Base-by-base conservation (phyloP, 169 alveolate species). In the Theileria orientalis region DNA sequence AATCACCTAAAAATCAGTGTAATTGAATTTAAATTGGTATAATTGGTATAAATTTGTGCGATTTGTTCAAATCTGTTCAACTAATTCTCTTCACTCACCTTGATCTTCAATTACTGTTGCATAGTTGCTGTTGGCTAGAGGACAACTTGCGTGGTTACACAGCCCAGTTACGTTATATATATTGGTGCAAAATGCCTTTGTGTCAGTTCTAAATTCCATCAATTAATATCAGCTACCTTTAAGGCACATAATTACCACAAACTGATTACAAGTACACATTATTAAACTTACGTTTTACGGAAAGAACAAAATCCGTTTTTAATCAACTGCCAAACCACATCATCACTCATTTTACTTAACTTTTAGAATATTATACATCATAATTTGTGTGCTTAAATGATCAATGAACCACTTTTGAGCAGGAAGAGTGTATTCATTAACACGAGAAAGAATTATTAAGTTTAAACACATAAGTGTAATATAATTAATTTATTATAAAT, bases 131-230 rank as follows among this genome's bases (percentile, higher is more conserved):
- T 98, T 98, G 13, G 99, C 96, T 33, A 98, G 87, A 9, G 99
- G 99, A 76, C 99, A 98, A 0, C 99, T 94, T 51, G 91, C 92
- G 75, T 98, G 92, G 72, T 96, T 96, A 90, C 99, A 98, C 51
- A 97, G 86, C 19, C 99, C 99, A 13, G 99, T 97, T 41, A 97
- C 98, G 84, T 97, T 97, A 89, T 95, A 96, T 64, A 67, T 86
- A 54, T 90, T 90, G 49, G 85, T 74, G 61, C 94, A 90, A 57
- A 90, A 90, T 78, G 72, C 79, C 30, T 77, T 82, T 1, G 86
- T 75, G 46, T 79, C 86, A 37, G 91, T 72, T 42, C 88, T 80
- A 72, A 23, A 46, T 3, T 1, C 23, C 9, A n/a, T 11, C 19
- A 19, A 23, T 49, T 1, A 19, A 9, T 6, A 27, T 1, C 5